These are phyloP conservation scores for Datisca glomerata DNA, from an alignment of 306 rosid genomes.

Conservation along the genomic window DNA sequence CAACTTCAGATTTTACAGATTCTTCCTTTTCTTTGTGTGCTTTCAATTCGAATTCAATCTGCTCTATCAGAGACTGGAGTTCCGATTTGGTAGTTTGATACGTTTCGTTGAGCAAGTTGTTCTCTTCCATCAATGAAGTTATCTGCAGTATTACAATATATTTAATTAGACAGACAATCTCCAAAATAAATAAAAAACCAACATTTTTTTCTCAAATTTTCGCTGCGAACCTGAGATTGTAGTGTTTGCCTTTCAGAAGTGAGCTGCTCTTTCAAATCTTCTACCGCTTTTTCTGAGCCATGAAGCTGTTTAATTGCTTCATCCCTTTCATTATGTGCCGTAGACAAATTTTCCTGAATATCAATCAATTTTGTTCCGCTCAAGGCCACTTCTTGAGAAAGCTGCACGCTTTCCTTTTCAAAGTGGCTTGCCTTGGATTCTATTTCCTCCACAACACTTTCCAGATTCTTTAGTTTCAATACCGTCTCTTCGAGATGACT, in stretches of 20 bases:
- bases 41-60: slow-evolving; percentile 62
- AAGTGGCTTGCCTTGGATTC: slow-evolving; percentile 38
- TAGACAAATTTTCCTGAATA: slow-evolving; percentile 33
- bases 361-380: slow-evolving; percentile 50
- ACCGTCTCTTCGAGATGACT: slow-evolving; percentile 48
- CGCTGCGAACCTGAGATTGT: slow-evolving; percentile 61
- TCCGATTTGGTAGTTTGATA: slow-evolving; percentile 58
- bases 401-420: slow-evolving; percentile 54
- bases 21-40: slow-evolving; percentile 49
- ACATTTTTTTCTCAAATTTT: neutral
- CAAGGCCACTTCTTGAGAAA: slow-evolving; percentile 37
- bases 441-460: slow-evolving; percentile 44
- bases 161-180: neutral
- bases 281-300: slow-evolving; percentile 28
- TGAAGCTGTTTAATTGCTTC: slow-evolving; percentile 39
- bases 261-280: slow-evolving; percentile 44
- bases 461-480: slow-evolving; percentile 49
- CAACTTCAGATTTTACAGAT: slow-evolving; percentile 43
- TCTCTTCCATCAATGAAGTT: slow-evolving; percentile 65
- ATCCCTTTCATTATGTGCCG: slow-evolving; percentile 43
- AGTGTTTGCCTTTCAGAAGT: slow-evolving; percentile 51
- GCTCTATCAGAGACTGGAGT: slow-evolving; percentile 43
- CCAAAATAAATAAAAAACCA: neutral
- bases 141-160: too few species aligned
- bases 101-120: slow-evolving; percentile 58